Evolutionary conservation across 176 grass and related monocot genomes (phyloP), one percentile per base, ranked within the genome.

Genomic region (Aegilops bicornis): DNA sequence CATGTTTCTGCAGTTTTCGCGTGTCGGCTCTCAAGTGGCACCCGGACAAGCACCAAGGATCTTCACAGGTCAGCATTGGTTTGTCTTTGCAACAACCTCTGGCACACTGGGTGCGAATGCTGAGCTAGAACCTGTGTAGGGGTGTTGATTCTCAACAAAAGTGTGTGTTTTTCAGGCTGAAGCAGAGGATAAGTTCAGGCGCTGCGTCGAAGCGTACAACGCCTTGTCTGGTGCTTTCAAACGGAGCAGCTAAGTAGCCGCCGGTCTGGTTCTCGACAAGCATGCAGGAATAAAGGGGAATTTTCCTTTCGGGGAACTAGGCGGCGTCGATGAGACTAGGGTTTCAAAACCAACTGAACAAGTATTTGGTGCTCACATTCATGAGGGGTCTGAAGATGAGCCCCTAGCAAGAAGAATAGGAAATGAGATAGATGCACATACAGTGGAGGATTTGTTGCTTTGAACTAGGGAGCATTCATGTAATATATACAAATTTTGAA

Each of bases 1-100:
- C n/a, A 73, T 39, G 14, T 47, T 64, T 89, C 45, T 64, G 76
- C 86, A 98, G 96, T 76, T 98, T 93, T 48, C 93, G 84, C 0
- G 76, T 84, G 48, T 91, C 91, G 59, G 96, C 93, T 86, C 94
- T 98, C 79, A 95, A 91, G 64, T 98, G 96, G 96, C 96, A 98
- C 73, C 96, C 96, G 3, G 90, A 98, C 65, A 98, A 95, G 73
- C 93, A 98, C 89, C 87, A 93, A 84, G 93, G 93, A 25, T 43
- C 91, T 82, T 95, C 86, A 74, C 87, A 95, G 93, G 96, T 98
- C 67, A 43, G 76, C 47, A 32, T 27, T 4, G 32, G 29, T 10
- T 67, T 67, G 4, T 85, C 10, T 65, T 48, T 79, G 47, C 39
- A 22, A 69, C 54, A 22, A 69, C 54, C 48, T 69, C 1, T 77